These are phyloP conservation scores for Dioszegia hungarica DNA, from an alignment of 768 basidiomycete species.

Conservation along the genomic window DNA sequence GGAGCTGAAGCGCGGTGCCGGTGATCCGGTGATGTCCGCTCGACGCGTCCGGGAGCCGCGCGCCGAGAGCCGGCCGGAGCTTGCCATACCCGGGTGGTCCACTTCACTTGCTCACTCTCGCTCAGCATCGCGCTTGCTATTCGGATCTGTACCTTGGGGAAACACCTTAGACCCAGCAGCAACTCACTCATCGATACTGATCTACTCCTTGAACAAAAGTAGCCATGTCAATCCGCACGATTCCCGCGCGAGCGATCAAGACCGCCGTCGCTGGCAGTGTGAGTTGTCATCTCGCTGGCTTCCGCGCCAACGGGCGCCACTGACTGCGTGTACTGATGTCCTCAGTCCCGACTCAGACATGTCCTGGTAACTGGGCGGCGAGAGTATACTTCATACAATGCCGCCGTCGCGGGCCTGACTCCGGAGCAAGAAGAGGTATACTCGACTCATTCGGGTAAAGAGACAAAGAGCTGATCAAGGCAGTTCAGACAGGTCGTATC, in stretches of 20 bases:
- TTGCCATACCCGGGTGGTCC: neutral
- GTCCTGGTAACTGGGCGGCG: neutral
- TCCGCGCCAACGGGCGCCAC: too few relatives aligned
- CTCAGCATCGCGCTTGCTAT: too few relatives aligned
- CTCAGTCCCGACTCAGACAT: too few relatives aligned
- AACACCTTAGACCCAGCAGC: too few relatives aligned
- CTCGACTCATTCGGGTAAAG: neutral
- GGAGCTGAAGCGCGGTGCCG: too few relatives aligned
- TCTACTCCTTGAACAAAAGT: too few relatives aligned
- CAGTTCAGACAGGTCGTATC: slow-evolving; percentile 77
- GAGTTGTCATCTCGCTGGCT: too few relatives aligned
- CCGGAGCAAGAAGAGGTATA: slow-evolving; percentile 73
- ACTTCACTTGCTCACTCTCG: neutral
- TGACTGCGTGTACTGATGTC: too few relatives aligned
- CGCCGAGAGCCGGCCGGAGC: neutral
- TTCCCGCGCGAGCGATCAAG: neutral
- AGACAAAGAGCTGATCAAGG: neutral
- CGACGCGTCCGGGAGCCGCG: too few relatives aligned
- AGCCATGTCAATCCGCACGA: neutral
- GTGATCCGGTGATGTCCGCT: too few relatives aligned
- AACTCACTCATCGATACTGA: too few relatives aligned
- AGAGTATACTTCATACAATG: slow-evolving; percentile 58
- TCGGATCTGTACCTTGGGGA: too few relatives aligned
- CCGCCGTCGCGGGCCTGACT: slow-evolving; percentile 68
- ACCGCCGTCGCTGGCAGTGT: neutral